A percentile compares a stretch with the other conserved stretches of the same genome.
Conservation (phyloP, 352 stramenopile genomes). For the Saprolegnia diclina region DNA sequence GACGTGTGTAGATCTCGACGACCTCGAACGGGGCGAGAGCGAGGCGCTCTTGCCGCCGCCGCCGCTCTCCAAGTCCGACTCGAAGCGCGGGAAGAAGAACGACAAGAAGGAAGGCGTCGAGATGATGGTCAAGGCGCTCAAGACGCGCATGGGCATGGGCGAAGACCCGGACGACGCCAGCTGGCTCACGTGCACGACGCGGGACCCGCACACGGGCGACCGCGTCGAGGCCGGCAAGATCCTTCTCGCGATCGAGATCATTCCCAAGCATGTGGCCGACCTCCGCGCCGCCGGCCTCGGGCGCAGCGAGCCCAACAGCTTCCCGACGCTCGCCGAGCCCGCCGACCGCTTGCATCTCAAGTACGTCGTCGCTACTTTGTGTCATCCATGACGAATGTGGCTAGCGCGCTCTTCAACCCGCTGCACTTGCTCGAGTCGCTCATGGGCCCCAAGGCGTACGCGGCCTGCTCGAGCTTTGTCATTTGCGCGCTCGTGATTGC, state of each 20-base stretch:
- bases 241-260: conserved; percentile 66
- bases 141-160: conserved; percentile 68
- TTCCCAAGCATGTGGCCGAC: conserved; percentile 49
- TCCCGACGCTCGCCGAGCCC: conserved; percentile 63
- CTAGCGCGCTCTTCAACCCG: conserved; percentile 70
- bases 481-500: conserved; percentile 48
- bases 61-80: background rate
- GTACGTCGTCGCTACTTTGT: background rate
- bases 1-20: background rate
- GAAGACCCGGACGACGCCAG: conserved; percentile 68
- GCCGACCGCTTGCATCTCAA: conserved; percentile 66
- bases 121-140: conserved; percentile 63
- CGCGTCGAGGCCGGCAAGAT: conserved; percentile 57
- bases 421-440: conserved; percentile 70
- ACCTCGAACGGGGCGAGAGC: conserved; percentile 5
- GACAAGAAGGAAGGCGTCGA: conserved; percentile 46
- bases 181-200: conserved; percentile 70
- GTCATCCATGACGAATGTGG: background rate
- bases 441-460: conserved; percentile 70
- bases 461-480: conserved; percentile 57
- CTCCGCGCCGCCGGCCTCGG: conserved; percentile 64
- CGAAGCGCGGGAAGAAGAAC: conserved; percentile 26
- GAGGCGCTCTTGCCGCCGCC: conserved; percentile 2
- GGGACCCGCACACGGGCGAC: conserved; percentile 50
- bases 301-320: conserved; percentile 73